These are phyloP conservation scores for Funneliformis caledonium DNA, from an alignment of 371 early-diverging fungal genomes.

Conservation along the genomic window DNA sequence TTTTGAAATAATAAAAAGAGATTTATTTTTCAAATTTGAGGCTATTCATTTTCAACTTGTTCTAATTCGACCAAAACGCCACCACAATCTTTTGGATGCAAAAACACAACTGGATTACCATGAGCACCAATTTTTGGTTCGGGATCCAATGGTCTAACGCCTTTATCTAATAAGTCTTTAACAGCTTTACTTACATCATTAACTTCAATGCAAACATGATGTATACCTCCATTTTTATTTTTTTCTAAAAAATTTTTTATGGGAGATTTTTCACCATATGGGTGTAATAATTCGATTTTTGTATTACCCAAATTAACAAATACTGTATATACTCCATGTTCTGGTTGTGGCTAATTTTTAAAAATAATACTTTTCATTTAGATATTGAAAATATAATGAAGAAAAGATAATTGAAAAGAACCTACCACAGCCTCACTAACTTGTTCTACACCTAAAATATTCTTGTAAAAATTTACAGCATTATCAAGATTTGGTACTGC, in stretches of 20 bases:
- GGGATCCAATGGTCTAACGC: slow-evolving; percentile 64
- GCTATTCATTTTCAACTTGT: slow-evolving; percentile 42
- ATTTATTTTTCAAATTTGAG: too few relatives aligned
- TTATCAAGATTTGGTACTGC: slow-evolving; percentile 75
- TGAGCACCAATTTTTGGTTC: slow-evolving; percentile 86
- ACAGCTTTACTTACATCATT: slow-evolving; percentile 66
- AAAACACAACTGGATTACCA: slow-evolving; percentile 75
- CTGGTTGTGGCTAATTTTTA: slow-evolving; percentile 62
- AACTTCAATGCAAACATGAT: slow-evolving; percentile 78
- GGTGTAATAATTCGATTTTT: slow-evolving; percentile 79
- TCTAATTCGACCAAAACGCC: slow-evolving; percentile 81
- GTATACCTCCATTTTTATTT: slow-evolving; percentile 79
- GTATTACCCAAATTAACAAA: slow-evolving; percentile 83
- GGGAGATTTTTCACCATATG: slow-evolving; percentile 72
- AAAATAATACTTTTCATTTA: not conserved
- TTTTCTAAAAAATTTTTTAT: slow-evolving; percentile 76
- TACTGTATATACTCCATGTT: slow-evolving; percentile 84
- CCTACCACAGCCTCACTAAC: slow-evolving; percentile 64
- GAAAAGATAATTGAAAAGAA: slow-evolving; percentile 4
- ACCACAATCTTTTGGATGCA: slow-evolving; percentile 84
- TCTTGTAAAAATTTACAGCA: slow-evolving; percentile 66
- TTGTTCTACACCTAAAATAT: slow-evolving; percentile 64
- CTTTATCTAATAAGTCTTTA: slow-evolving; percentile 58
- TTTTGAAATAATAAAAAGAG: too few relatives aligned
- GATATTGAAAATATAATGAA: not conserved